These are phyloP conservation scores for Cyberlindnera japonica DNA, from an alignment of 805 yeast genomes.

Conservation along the genomic window DNA sequence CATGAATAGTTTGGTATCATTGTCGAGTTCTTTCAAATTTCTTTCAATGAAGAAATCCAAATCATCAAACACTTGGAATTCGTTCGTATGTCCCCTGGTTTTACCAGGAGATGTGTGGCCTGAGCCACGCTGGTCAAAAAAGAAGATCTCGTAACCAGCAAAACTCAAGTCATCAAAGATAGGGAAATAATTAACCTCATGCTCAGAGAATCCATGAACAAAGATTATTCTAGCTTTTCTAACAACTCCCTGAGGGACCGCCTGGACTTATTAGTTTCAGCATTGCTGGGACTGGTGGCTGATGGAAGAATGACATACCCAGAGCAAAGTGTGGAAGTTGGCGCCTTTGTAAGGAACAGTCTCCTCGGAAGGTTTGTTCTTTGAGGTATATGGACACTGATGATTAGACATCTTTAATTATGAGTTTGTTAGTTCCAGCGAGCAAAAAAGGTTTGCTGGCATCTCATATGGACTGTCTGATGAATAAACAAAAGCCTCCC, in stretches of 20 bases:
- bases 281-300: neutral
- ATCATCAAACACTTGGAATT: slow-evolving; percentile 52
- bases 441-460: neutral
- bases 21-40: slow-evolving; percentile 35
- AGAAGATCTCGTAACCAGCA: slow-evolving; percentile 60
- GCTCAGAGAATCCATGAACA: slow-evolving; percentile 74
- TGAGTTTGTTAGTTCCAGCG: neutral
- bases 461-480: no score
- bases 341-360: slow-evolving; percentile 35
- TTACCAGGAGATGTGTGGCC: slow-evolving; percentile 60
- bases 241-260: slow-evolving; percentile 31
- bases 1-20: slow-evolving; percentile 41
- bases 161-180: slow-evolving; percentile 49
- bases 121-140: slow-evolving; percentile 75
- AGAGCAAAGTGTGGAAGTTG: slow-evolving; percentile 36
- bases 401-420: neutral
- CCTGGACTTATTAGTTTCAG: neutral
- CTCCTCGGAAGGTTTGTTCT: slow-evolving; percentile 5
- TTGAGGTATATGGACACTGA: slow-evolving; percentile 14
- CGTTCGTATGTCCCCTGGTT: slow-evolving; percentile 53
- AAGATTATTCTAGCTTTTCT: slow-evolving; percentile 53
- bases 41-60: slow-evolving; percentile 52
- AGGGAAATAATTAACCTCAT: slow-evolving; percentile 44
- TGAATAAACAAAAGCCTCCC: no score
- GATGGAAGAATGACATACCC: slow-evolving; percentile 12